phyloP scores from a whole-genome alignment of 2,329 filamentous ascomycete species.

The Emmonsiellopsis sp. region DNA sequence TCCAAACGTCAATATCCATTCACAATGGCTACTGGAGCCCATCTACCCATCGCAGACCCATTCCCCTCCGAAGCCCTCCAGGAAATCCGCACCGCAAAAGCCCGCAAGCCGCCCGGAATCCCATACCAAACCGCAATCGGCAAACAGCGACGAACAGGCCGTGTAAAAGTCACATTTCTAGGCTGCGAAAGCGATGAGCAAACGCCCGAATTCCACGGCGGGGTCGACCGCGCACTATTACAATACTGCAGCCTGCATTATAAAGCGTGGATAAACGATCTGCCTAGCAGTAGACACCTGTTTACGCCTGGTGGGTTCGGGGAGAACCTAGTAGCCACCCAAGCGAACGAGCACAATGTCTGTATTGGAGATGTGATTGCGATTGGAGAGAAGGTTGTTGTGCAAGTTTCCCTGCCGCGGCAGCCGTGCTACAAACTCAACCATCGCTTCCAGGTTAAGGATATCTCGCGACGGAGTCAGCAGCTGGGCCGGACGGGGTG shows the following conservation, averaged over 20 bases:
- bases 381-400: conserved; percentile 41
- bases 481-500: conserved; percentile 53
- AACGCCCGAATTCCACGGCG: conserved; percentile 53
- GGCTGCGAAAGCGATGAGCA: conserved; percentile 55
- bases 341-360: conserved; percentile 55
- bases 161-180: conserved; percentile 10
- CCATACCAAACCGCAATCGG: not conserved
- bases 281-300: conserved; percentile 41
- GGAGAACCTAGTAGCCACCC: conserved; percentile 52
- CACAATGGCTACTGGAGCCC: too few relatives aligned
- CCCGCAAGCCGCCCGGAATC: not conserved
- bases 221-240: conserved; percentile 55
- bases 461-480: conserved; percentile 53
- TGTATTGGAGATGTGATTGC: conserved; percentile 56
- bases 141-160: not conserved
- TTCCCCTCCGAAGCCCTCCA: too few relatives aligned
- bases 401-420: conserved; percentile 54
- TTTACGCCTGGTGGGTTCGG: conserved; percentile 55
- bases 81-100: not conserved
- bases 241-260: conserved; percentile 48
- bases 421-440: conserved; percentile 63
- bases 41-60: too few relatives aligned
- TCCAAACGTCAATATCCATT: too few relatives aligned
- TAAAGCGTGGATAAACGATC: conserved; percentile 28
- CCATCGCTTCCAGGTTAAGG: conserved; percentile 55